Base-by-base conservation (phyloP, 805 yeast species). In the Kuraishia hungarica region DNA sequence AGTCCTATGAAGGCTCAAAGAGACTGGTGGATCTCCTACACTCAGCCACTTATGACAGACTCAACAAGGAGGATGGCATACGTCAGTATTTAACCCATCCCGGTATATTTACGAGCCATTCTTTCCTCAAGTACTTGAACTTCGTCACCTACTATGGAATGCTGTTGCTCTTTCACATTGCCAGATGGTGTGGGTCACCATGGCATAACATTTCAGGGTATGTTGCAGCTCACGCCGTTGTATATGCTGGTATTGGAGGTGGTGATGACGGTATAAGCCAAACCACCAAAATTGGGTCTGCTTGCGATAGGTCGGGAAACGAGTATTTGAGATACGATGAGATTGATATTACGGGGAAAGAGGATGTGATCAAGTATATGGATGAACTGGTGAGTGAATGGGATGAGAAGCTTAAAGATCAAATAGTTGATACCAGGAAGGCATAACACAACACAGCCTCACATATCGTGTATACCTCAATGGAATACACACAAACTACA, bases 1-100 rank as follows among this genome's bases (percentile, higher is more conserved):
- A 79, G 52, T 83, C 97, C 6, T 94, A 94, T 66, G 98, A 93
- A 67, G 96, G 96, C 11, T 90, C 97, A 1, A 94, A 94, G 65
- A 76, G 96, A 64, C 73, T 87, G 59, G 84, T 93, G 47, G 98
- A 94, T 68, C 75, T 92, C 55, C 70, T 91, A 48, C 98, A 93
- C 69, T 68, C 80, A 49, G 91, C 88, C 8, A 80, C 91, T 1
- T 87, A 81, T 67, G 66, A 79, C 56, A 60, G 72, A 20, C 71
- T 89, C 64, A 63, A 64, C 24, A 61, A 71, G 29, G 62, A 77
- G 13, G 65, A 77, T 53, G 87, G 84, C 1, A 80, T 93, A 52
- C 75, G 73, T 52, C 91, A 87, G 64, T 91, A 88, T 70, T 72
- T 93, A 39, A 83, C 88, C 4, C 97, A 94, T 57, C 99, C 99